Evolutionary conservation across 108 stramenopile species (phyloP), one percentile per base, ranked within the genome.

Genomic region (Skeletonema tropicum): DNA sequence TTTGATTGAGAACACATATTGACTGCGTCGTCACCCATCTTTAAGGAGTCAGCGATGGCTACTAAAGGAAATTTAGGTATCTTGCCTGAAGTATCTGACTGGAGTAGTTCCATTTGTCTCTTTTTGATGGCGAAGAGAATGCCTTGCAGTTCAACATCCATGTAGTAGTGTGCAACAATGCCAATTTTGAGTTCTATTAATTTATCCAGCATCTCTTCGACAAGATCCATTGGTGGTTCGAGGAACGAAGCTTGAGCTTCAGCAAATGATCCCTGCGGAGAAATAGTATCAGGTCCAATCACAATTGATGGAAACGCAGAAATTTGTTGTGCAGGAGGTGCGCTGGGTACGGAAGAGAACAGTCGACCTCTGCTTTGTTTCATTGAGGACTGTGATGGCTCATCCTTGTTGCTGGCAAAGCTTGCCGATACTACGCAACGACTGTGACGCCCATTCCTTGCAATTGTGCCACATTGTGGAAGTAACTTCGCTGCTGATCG

Each of bases 61-160:
- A 98, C 90, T 21, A 90, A 76, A n/a, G 83, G 83, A 15, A 55
- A 59, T 49, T 45, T 35, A 0, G 77, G 72, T 13, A 78, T 62
- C 11, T 33, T 38, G 6, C 26, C 52, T 55, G 52, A 15, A 55
- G 15, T 26, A 30, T 41, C 70, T 17, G 63, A 41, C 19, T 66
- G 11, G 46, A 65, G 38, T 19, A 74, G 21, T 4, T 62, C 46
- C 73, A 64, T 39, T 60, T 81, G 75, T 23, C 82, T 84, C 39
- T 70, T 60, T 60, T 83, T 70, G n/a, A 94, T 74, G 12, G 93
- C 87, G 52, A 82, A 79, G 59, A 95, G 74, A n/a, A 93, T 85
- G 46, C 94, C 94, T 76, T 98, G 97, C 63, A 98, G 75, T 81
- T 98, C 97, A 29, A 97, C 96, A 74, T 98, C 97, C 97, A 98